Evolutionary conservation across 1,139 yeast genomes (phyloP), one percentile per base, ranked within the genome.

Genomic region (Magnusiomyces tetraspermus): DNA sequence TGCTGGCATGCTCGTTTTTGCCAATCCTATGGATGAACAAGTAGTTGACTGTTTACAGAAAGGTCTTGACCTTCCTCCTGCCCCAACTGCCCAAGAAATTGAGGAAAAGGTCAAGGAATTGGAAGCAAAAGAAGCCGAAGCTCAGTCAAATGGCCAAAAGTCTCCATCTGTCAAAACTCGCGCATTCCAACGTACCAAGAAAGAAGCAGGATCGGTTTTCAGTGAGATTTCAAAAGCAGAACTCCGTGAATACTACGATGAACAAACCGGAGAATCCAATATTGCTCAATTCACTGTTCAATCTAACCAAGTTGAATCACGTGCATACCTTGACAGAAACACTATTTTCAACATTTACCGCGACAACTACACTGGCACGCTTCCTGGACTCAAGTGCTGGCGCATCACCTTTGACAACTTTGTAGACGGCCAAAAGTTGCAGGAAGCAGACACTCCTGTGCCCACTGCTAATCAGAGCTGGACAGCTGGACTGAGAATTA

Each of bases 1-100:
- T 4, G 31, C 43, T 5, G 24, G 19, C 22, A 59, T 71, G 58
- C 47, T 52, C 3, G 63, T 69, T 1, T 58, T 69, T 46, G 70
- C 62, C 4, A 62, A 68, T 41, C 68, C 71, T 1, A 67, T 67
- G 67, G 53, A 54, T 3, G 67, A 61, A 13, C 55, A 55, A 28
- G 58, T 61, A 33, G 63, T 66, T 26, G 57, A 57, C 3, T 48
- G 42, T 21, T 55, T 66, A 41, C 68, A 64, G 53, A 49, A 51
- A 11, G 56, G 58, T 22, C 8, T 38, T 24, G 26, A 23, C 3
- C n/a, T 45, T n/a, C 30, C 21, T 19, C 41, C 40, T 10, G 40
- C 40, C 13, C 19, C 37, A 1, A 37, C 36, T 17, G 40, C 23
- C 15, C 22, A 22, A 17, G 30, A 40, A 23, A 31, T n/a, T n/a